Conservation (phyloP, 1,284 basidiomycete genomes). For the Coniophora puteana region DNA sequence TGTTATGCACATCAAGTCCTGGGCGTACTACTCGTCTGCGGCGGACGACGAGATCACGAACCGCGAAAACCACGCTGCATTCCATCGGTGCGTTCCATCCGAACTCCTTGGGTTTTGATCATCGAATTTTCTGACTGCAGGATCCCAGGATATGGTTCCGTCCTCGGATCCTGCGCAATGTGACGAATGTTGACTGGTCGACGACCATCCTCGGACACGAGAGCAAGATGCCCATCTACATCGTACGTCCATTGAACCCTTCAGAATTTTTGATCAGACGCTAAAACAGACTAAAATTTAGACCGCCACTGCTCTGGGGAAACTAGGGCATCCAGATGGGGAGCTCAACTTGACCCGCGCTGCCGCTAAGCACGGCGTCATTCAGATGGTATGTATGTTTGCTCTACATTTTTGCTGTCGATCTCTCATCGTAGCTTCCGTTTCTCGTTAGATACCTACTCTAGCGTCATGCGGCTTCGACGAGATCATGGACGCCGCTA, state of each 20-base stretch:
- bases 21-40: slow-evolving; percentile 89
- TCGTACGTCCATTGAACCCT: slow-evolving; percentile 28
- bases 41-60: slow-evolving; percentile 87
- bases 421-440: neutral
- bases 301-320: slow-evolving; percentile 81
- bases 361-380: slow-evolving; percentile 74
- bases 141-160: slow-evolving; percentile 83
- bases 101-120: neutral
- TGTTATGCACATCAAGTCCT: slow-evolving; percentile 77
- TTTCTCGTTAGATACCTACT: slow-evolving; percentile 76
- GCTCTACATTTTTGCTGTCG: neutral
- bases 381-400: slow-evolving; percentile 75
- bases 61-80: slow-evolving; percentile 87
- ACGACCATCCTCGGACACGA: slow-evolving; percentile 76
- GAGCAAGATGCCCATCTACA: slow-evolving; percentile 80
- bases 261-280: neutral
- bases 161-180: slow-evolving; percentile 83
- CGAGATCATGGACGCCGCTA: slow-evolving; percentile 80
- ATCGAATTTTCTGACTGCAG: neutral
- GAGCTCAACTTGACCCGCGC: slow-evolving; percentile 86
- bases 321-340: slow-evolving; percentile 92
- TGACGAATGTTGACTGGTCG: slow-evolving; percentile 78
- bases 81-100: slow-evolving; percentile 64
- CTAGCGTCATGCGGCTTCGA: slow-evolving; percentile 89
- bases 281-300: slow-evolving; percentile 21